Base-by-base conservation (phyloP, 495 filamentous ascomycete species). In the Trichoderma virens region DNA sequence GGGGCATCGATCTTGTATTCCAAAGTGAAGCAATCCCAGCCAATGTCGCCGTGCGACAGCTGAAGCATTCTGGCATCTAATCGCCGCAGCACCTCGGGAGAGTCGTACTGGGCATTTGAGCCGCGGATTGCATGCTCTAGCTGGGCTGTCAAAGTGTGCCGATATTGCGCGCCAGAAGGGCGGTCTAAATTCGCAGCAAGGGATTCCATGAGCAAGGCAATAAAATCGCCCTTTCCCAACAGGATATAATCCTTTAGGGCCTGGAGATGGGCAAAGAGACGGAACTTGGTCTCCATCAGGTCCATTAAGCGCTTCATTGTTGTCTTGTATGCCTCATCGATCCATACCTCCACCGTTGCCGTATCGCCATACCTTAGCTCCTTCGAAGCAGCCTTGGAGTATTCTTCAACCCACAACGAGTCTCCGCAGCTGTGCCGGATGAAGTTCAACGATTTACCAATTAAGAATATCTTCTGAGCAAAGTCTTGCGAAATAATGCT, bases 1-100 rank as follows among this genome's bases (percentile, higher is more conserved):
- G 95, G 95, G 9, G 94, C 91, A 71, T 97, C 94, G 65, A 98
- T 92, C 74, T 96, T 97, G 78, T 99, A 99, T 73, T 99, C 95
- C 32, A 99, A 83, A 0, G 95, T 99, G 76, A 99, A 99, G 74
- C 94, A 96, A 73, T 99, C 95, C 95, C 95, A 99, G 65, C 95
- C 95, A 60, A 96, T 97, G 69, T 99, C 94, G 63, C 95, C 95
- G 72, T 96, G 92, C 61, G 88, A 91, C 60, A 97, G 84, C 73
- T 97, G 92, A 41, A 97, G 83, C 91, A 98, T 96, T 59, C 95
- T 90, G 16, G 94, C 92, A 76, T 99, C 95, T 9, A 99, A 84
- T 20, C 95, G 86, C 35, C 90, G 87, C 39, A 98, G 82, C 34
- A 98, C 92, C 71, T 99, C 95, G n/a, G 88, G 85, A 9, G 87